Evolutionary conservation across 495 filamentous ascomycete genomes (phyloP).

Genomic region (Trichocladium antarcticum): DNA sequence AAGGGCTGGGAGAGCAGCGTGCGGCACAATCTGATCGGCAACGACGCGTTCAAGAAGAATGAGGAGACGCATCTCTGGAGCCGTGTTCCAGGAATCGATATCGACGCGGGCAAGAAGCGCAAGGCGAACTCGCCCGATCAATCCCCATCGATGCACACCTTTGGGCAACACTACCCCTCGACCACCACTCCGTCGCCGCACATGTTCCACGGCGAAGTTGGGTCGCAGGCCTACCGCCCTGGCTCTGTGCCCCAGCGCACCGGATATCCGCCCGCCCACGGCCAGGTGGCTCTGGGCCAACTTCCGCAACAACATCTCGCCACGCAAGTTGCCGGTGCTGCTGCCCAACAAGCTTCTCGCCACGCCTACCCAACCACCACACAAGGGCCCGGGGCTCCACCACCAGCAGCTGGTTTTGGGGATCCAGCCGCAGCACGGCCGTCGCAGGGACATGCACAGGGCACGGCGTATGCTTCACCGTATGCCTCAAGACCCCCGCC

Average conservation of each 20-base stretch:
- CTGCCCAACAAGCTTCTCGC: slow-evolving; percentile 17
- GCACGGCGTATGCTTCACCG: slow-evolving; percentile 35
- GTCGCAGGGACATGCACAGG: slow-evolving; percentile 22
- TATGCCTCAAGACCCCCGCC: slow-evolving; percentile 31
- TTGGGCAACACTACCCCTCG: slow-evolving; percentile 19
- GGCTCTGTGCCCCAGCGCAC: slow-evolving; percentile 20
- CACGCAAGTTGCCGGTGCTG: slow-evolving; percentile 14
- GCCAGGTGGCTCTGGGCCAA: slow-evolving; percentile 24
- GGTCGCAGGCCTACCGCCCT: slow-evolving; percentile 17
- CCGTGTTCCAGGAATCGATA: slow-evolving; percentile 40
- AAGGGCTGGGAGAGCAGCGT: slow-evolving; percentile 97
- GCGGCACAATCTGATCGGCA: slow-evolving; percentile 85
- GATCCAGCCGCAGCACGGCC: slow-evolving; percentile 21
- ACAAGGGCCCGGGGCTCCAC: slow-evolving; percentile 26
- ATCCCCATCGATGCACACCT: slow-evolving; percentile 17
- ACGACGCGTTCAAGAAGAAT: slow-evolving; percentile 76
- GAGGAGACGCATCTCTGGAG: slow-evolving; percentile 45
- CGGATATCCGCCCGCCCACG: slow-evolving; percentile 9
- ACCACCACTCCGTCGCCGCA: slow-evolving; percentile 20
- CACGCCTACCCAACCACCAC: slow-evolving; percentile 23
- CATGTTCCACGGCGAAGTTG: slow-evolving; percentile 21
- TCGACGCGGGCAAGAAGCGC: slow-evolving; percentile 43
- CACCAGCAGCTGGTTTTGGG: slow-evolving; percentile 28
- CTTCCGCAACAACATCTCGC: slow-evolving; percentile 15
- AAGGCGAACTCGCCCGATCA: slow-evolving; percentile 39